Conservation (phyloP, 139 green algal species). For the Micromonas commoda region DNA sequence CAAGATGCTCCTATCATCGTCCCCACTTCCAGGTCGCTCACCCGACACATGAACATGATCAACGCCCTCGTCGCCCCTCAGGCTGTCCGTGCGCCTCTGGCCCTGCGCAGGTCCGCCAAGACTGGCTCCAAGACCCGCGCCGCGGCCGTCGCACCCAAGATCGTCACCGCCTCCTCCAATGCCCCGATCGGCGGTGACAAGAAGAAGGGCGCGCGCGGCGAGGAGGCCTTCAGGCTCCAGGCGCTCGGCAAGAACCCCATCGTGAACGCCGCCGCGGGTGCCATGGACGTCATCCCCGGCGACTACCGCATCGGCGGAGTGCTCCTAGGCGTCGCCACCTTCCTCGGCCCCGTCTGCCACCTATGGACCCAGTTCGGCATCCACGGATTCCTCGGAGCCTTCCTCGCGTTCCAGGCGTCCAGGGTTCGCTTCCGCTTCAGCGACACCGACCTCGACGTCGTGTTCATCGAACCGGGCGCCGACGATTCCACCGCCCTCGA, state of each 20-base stretch:
- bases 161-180: background rate
- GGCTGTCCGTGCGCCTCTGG: no score
- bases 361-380: slow-evolving; percentile 11
- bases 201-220: background rate
- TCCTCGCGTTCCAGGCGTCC: slow-evolving; percentile 18
- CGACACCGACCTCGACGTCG: slow-evolving; percentile 16
- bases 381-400: background rate
- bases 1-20: no score
- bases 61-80: no score
- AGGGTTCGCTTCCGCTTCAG: slow-evolving; percentile 16
- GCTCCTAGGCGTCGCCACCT: background rate
- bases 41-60: no score
- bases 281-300: slow-evolving; percentile 3
- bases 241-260: background rate
- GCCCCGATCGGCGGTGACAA: background rate
- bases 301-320: slow-evolving; percentile 16
- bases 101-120: no score
- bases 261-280: background rate
- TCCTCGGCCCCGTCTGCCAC: slow-evolving; percentile 11
- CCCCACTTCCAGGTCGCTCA: no score
- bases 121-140: no score
- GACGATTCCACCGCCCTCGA: background rate
- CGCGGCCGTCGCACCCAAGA: background rate
- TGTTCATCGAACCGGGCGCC: slow-evolving; percentile 25
- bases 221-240: background rate